These are phyloP conservation scores for Lodderomyces pseudojiufengensis DNA, from an alignment of 1,139 yeast species.

Conservation along the genomic window DNA sequence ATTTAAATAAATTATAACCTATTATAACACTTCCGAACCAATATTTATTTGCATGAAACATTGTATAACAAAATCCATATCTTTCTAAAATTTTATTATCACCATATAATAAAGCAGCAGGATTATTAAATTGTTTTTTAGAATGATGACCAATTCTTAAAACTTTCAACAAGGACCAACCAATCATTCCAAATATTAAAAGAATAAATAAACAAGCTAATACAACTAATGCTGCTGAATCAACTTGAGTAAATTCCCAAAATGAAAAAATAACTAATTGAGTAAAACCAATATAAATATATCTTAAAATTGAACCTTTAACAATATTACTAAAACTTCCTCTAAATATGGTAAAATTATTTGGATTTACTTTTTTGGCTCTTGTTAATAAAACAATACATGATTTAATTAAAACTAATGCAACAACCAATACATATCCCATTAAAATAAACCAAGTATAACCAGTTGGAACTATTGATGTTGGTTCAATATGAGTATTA, in stretches of 20 bases:
- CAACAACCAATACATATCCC: conserved; percentile 48
- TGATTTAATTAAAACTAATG: conserved; percentile 53
- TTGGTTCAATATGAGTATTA: conserved; percentile 64
- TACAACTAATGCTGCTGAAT: conserved; percentile 73
- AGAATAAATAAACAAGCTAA: conserved; percentile 62
- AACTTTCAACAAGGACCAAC: conserved; percentile 60
- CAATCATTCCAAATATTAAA: conserved; percentile 51
- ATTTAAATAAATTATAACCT: conserved; percentile 53
- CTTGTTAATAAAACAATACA: conserved; percentile 43
- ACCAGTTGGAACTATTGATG: conserved; percentile 72
- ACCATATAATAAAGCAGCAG: conserved; percentile 77
- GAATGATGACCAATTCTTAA: conserved; percentile 55
- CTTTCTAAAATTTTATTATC: conserved; percentile 60
- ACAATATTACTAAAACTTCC: conserved; percentile 51
- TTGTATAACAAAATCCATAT: conserved; percentile 78
- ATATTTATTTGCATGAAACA: conserved; percentile 69
- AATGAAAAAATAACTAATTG: conserved; percentile 66
- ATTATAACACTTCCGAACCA: conserved; percentile 70
- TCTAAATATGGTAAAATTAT: conserved; percentile 48
- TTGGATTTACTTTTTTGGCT: conserved; percentile 43
- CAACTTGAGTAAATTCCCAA: conserved; percentile 69
- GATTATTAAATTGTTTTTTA: conserved; percentile 52
- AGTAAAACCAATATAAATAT: conserved; percentile 71
- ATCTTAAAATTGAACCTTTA: conserved; percentile 67
- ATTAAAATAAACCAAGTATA: conserved; percentile 69